Evolutionary conservation across 768 basidiomycete genomes (phyloP).

Genomic region (Boletellus sp.): DNA sequence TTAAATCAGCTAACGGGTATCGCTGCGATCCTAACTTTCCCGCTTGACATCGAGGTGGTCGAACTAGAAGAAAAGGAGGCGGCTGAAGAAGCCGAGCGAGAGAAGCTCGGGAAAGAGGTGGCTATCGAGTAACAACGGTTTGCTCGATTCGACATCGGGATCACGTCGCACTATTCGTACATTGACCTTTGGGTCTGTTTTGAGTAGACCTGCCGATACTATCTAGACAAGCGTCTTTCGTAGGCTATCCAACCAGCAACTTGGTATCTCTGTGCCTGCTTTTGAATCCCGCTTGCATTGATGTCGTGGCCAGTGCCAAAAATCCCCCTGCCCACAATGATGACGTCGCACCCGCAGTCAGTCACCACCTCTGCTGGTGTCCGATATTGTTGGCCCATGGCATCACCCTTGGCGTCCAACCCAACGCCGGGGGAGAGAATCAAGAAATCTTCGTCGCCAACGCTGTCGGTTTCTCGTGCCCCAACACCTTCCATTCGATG

Average conservation of each 20-base stretch:
- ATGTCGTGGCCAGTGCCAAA: slow-evolving; percentile 60
- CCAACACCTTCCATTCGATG: slow-evolving; percentile 72
- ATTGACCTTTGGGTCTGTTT: neutral
- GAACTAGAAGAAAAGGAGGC: slow-evolving; percentile 88
- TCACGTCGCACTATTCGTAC: neutral
- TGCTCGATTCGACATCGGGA: too few relatives aligned
- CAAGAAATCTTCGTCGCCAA: slow-evolving; percentile 72
- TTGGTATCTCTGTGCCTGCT: slow-evolving; percentile 81
- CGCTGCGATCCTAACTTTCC: slow-evolving; percentile 94
- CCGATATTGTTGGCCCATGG: slow-evolving; percentile 93
- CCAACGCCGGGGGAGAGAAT: slow-evolving; percentile 92
- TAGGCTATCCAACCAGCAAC: slow-evolving; percentile 92
- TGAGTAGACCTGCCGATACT: neutral
- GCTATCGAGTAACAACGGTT: neutral
- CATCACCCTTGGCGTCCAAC: slow-evolving; percentile 72
- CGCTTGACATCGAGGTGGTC: slow-evolving; percentile 91
- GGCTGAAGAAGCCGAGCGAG: slow-evolving; percentile 39
- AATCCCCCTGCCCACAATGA: slow-evolving; percentile 95
- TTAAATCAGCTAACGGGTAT: slow-evolving; percentile 94
- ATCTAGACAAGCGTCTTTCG: slow-evolving; percentile 43
- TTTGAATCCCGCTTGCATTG: slow-evolving; percentile 38
- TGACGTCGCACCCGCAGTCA: slow-evolving; percentile 86
- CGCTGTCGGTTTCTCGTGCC: slow-evolving; percentile 23
- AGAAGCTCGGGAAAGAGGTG: slow-evolving; percentile 10
- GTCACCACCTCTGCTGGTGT: slow-evolving; percentile 82